A percentile compares a stretch with the other conserved stretches of the same genome.
Evolutionary conservation across 495 filamentous ascomycete species (phyloP).

Genomic region (Talaromyces ruber): DNA sequence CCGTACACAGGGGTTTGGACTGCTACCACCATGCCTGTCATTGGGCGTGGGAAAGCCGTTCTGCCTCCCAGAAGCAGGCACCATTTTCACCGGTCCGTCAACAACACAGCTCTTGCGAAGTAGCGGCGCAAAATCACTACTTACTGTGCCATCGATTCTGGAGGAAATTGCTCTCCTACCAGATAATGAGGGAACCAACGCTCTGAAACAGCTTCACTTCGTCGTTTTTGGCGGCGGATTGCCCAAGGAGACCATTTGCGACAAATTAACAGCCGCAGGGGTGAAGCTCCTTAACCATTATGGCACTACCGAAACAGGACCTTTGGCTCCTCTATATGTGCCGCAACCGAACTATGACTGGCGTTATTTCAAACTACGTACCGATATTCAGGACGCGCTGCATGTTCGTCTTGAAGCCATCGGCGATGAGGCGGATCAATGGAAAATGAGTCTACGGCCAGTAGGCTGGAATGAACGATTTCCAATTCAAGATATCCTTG

Average conservation of each 20-base stretch:
- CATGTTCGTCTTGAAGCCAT: constrained; percentile 4
- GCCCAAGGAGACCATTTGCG: constrained; percentile 16
- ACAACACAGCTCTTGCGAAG: constrained; percentile 18
- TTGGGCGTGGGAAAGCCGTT: constrained; percentile 32
- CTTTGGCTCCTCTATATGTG: constrained; percentile 24
- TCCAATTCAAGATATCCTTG: constrained; percentile 21
- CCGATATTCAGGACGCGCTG: constrained; percentile 15
- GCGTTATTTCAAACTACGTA: constrained; percentile 25
- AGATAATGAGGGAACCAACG: constrained; percentile 12
- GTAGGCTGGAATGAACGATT: constrained; percentile 18
- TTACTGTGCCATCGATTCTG: constrained; percentile 39
- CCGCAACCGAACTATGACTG: constrained; percentile 22
- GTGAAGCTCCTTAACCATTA: constrained; percentile 28
- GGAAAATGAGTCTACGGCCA: constrained; percentile 13
- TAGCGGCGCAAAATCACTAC: constrained; percentile 21
- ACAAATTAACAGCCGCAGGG: constrained; percentile 10
- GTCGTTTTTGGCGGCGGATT: constrained; percentile 33
- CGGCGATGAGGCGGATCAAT: constrained; percentile 1
- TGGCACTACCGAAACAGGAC: constrained; percentile 28
- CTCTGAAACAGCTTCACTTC: constrained; percentile 25
- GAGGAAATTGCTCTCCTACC: constrained; percentile 28
- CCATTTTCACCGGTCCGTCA: constrained; percentile 19
- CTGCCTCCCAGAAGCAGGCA: constrained; percentile 20
- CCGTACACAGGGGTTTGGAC: constrained; percentile 33
- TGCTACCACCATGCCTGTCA: constrained; percentile 29